These are phyloP conservation scores for Strobilomyces confusus DNA, from an alignment of 768 basidiomycete genomes.

Conservation along the genomic window DNA sequence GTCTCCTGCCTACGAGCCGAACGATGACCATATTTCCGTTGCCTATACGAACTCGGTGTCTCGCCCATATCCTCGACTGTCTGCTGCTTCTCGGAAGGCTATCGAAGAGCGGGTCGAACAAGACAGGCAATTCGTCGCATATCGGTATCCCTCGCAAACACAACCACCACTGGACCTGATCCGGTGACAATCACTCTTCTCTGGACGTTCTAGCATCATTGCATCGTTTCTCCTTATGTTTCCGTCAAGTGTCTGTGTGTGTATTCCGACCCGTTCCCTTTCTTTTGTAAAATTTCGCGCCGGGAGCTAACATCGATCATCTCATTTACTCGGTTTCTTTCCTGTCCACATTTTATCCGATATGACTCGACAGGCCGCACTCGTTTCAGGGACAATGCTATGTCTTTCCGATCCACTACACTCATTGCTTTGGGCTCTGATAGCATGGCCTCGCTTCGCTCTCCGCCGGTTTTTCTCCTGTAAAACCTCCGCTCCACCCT, in stretches of 20 bases:
- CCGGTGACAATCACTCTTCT: conserved; percentile 31
- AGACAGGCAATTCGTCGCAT: conserved; percentile 80
- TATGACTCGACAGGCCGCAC: conserved; percentile 15
- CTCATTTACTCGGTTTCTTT: conserved; percentile 18
- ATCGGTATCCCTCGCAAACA: conserved; percentile 80
- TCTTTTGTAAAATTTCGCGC: conserved; percentile 20
- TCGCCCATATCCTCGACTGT: conserved; percentile 52
- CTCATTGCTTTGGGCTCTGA: conserved; percentile 28
- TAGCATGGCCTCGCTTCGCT: conserved; percentile 15
- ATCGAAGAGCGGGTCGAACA: conserved; percentile 81
- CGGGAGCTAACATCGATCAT: conserved; percentile 15
- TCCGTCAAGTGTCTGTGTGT: conserved; percentile 4
- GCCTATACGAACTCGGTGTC: conserved; percentile 50
- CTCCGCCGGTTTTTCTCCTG: conserved; percentile 9
- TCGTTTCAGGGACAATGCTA: conserved; percentile 27
- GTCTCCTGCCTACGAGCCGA: conserved; percentile 41
- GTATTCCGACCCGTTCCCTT: conserved; percentile 3
- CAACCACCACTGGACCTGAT: conserved; percentile 59
- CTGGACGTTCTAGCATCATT: conserved; percentile 3
- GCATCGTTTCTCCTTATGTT: conserved; percentile 4
- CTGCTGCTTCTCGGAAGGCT: conserved; percentile 63
- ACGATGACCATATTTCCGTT: conserved; percentile 44
- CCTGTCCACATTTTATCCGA: conserved; percentile 13
- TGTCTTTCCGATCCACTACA: conserved; percentile 8
- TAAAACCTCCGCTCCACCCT: conserved; percentile 6